These are phyloP conservation scores for Lolium perenne DNA, from an alignment of 176 grass and related monocot genomes.

Conservation along the genomic window DNA sequence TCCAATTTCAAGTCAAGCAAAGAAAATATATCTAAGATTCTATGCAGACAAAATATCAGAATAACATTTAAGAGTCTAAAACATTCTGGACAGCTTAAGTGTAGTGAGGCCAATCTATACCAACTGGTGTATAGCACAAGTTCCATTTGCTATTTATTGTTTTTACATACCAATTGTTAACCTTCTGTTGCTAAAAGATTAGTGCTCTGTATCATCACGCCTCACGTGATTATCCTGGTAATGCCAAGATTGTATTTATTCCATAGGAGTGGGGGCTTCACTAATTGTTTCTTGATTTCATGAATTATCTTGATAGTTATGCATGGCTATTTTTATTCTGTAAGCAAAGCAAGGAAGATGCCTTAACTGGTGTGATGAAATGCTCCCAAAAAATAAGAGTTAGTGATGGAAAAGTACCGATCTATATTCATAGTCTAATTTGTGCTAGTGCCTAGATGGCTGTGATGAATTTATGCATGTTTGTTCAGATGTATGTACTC, in stretches of 20 bases:
- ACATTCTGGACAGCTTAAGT: not conserved
- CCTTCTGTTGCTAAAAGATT: not conserved
- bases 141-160: not conserved
- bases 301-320: not conserved
- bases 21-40: not conserved
- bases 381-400: not conserved
- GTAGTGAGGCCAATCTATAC: not conserved
- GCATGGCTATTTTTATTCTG: not conserved
- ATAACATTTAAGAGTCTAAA: not conserved
- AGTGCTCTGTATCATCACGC: not conserved
- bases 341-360: constrained; percentile 9
- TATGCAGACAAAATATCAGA: not conserved
- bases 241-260: not conserved
- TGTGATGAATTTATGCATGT: not conserved
- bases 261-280: not conserved
- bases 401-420: not conserved
- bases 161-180: not conserved
- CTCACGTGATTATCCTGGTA: not conserved
- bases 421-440: not conserved
- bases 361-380: not conserved
- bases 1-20: not conserved
- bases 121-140: not conserved
- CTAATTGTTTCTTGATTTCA: not conserved
- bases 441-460: not conserved
- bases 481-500: too few relatives aligned